Percentiles rank a stretch among this genome's conserved stretches.
These are phyloP conservation scores for Pyracantha coccinea DNA, from an alignment of 331 rosid genomes.

Conservation along the genomic window DNA sequence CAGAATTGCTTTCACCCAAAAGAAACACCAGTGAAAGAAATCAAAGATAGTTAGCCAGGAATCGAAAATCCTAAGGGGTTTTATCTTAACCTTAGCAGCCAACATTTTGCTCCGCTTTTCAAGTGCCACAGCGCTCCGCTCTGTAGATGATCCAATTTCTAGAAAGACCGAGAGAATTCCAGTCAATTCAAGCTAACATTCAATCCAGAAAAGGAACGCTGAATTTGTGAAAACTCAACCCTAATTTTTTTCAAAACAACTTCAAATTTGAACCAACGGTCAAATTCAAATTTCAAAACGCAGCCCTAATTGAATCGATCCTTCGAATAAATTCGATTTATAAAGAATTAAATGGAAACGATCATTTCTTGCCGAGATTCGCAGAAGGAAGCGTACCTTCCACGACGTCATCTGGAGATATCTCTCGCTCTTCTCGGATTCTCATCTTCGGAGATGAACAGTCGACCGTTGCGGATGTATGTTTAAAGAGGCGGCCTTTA, in stretches of 20 bases:
- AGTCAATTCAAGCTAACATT: neutral
- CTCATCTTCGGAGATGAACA: neutral
- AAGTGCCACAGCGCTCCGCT: neutral
- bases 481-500: neutral
- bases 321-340: neutral
- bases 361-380: too few species aligned
- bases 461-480: neutral
- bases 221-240: too few species aligned
- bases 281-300: neutral
- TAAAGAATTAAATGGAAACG: neutral
- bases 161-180: neutral
- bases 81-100: conserved; percentile 1
- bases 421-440: neutral
- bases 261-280: neutral
- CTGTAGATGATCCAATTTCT: neutral
- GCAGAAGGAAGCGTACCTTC: neutral
- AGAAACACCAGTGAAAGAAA: neutral
- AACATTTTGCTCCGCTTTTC: conserved; percentile 2
- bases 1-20: neutral
- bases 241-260: neutral
- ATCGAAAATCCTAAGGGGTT: neutral
- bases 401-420: neutral
- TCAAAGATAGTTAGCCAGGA: neutral
- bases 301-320: neutral
- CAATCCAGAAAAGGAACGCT: neutral